These are phyloP conservation scores for Leptomonas seymouri DNA, from an alignment of 208 protist species.

Conservation along the genomic window DNA sequence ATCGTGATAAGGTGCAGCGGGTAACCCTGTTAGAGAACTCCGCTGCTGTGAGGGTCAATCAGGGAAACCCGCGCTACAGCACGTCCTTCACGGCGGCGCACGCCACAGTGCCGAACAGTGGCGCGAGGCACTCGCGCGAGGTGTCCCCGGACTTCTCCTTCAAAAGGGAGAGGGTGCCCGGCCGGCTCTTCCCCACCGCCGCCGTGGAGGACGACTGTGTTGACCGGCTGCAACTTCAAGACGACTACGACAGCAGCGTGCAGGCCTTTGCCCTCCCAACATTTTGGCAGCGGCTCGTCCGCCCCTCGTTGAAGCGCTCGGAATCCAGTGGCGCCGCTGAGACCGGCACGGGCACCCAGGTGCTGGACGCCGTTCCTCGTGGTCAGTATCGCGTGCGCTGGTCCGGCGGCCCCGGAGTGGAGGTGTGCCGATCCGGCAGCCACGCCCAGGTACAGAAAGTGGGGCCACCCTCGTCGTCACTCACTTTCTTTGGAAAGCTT, in stretches of 20 bases:
- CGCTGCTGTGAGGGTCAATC: conserved; percentile 6
- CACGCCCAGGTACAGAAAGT: neutral
- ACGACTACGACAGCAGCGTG: conserved; percentile 47
- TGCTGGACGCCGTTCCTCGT: conserved; percentile 8
- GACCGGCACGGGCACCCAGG: conserved; percentile 3
- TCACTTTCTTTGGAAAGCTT: conserved; percentile 50
- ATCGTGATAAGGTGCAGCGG: conserved; percentile 32
- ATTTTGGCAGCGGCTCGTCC: conserved; percentile 25
- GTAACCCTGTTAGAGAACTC: conserved; percentile 31
- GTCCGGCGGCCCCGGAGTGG: conserved; percentile 42
- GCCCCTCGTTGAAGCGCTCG: neutral
- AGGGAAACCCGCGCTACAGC: conserved; percentile 27
- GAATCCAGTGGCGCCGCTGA: neutral
- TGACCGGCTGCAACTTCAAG: conserved; percentile 22
- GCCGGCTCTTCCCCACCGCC: neutral
- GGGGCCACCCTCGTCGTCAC: neutral
- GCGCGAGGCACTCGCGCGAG: conserved; percentile 3
- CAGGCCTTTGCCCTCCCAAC: conserved; percentile 30
- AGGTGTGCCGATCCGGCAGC: conserved; percentile 16
- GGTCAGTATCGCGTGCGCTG: conserved; percentile 36
- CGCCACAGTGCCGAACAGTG: conserved; percentile 26
- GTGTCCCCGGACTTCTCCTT: neutral
- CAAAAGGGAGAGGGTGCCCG: neutral
- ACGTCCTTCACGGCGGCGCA: conserved; percentile 11
- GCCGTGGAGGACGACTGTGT: conserved; percentile 25